Evolutionary conservation across 768 basidiomycete genomes (phyloP), one percentile per base, ranked within the genome.

Genomic region (Leucosporidium yakuticum): DNA sequence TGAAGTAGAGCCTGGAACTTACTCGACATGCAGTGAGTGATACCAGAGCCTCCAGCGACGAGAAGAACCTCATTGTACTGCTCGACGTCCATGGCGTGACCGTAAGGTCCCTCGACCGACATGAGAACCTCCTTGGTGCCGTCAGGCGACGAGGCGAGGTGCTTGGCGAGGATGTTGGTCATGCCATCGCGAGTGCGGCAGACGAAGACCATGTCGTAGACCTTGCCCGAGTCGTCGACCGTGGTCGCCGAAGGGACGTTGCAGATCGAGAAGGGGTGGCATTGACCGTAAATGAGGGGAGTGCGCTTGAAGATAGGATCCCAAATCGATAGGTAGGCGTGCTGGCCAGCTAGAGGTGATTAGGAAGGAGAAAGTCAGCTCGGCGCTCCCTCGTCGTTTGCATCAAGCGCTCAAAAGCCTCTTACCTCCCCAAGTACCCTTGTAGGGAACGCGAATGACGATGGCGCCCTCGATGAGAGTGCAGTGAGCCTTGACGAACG

Each of bases 21-120:
- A 20, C 31, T 34, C 12, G 63, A 55, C 6, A 32, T 2, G 2
- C 53, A 53, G n/a, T 71, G 70, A 3, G 70, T 68, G 56, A 71
- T 71, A 5, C 70, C 70, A 57, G 70, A 62, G 2, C 70, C 70
- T 34, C 70, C 70, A 29, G 64, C 67, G 47, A 71, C 6, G 57
- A 68, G 67, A 0, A 71, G 67, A 7, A 71, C n/a, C 20, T 34
- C 34, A 20, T 71, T 53, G 51, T 49, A 65, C 0, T 65, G 49
- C 21, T 58, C 60, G 8, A 53, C 56, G 0, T 44, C 47, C 8
- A 61, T 9, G 2, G 63, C 6, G 53, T 29, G 32, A 6, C 65
- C 70, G 56, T 68, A 61, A 14, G 70, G 70, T 3, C 70, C 70
- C 36, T 71, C 70, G 23, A 71, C 34, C 8, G 64, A 57, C 36